These are phyloP conservation scores for Parsonsia alboflavescens DNA, from an alignment of 257 asterid species.

Conservation along the genomic window DNA sequence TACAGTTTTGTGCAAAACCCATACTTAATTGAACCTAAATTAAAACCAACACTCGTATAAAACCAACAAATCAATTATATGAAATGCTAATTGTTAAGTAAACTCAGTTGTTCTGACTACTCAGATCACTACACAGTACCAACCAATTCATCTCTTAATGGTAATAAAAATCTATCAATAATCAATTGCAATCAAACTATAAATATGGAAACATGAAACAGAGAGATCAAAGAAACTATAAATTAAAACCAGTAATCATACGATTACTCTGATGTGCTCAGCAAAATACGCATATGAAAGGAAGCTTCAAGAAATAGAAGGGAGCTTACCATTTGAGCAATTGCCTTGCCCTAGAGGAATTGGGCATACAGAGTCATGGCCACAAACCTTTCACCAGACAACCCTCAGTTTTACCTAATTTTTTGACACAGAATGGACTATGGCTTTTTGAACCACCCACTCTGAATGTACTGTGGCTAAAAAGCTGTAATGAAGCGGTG, in stretches of 20 bases:
- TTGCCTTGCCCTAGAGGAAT: no score
- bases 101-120: background rate
- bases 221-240: background rate
- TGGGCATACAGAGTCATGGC: no score
- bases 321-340: conserved; percentile 18
- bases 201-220: background rate
- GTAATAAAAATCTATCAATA: background rate
- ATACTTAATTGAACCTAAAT: conserved; percentile 38
- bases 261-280: background rate
- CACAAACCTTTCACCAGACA: no score
- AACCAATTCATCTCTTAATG: background rate
- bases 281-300: background rate
- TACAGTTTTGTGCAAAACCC: conserved; percentile 55
- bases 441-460: no score
- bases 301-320: conserved; percentile 6
- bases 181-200: background rate
- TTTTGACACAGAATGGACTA: no score
- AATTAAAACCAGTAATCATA: background rate
- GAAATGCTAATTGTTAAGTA: background rate
- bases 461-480: no score
- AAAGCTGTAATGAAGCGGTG: no score
- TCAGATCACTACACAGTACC: background rate
- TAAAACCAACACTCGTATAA: conserved; percentile 7
- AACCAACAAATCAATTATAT: background rate
- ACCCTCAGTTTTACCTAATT: no score